A percentile compares a stretch with the other conserved stretches of the same genome.
Conservation (phyloP, 1,284 basidiomycete species). For the Porodaedalea pini region DNA sequence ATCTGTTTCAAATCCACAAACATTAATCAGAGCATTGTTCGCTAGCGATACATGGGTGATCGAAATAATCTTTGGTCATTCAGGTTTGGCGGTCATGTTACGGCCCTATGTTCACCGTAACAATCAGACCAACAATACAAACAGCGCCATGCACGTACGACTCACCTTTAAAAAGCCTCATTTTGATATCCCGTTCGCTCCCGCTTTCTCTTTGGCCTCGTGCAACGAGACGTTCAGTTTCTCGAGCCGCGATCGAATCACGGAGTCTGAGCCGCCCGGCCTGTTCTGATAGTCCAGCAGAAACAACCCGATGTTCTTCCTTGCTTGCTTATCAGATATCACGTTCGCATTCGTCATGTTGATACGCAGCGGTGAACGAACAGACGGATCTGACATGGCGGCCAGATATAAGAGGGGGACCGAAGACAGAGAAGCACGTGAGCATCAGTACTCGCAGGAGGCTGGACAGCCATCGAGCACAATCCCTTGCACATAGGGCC, state of each 20-base stretch:
- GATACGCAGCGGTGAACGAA: slow-evolving; percentile 9
- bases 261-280: slow-evolving; percentile 20
- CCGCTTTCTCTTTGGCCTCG: background rate
- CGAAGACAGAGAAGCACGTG: too few relatives aligned
- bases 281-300: slow-evolving; percentile 25
- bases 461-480: slow-evolving; percentile 67
- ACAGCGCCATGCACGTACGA: too few relatives aligned
- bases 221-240: slow-evolving; percentile 8
- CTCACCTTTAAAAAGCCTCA: too few relatives aligned
- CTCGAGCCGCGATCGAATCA: slow-evolving; percentile 11
- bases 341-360: slow-evolving; percentile 17
- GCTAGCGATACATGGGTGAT: too few relatives aligned
- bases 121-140: too few relatives aligned
- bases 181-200: too few relatives aligned
- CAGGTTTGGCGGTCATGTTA: too few relatives aligned
- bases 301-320: slow-evolving; percentile 26
- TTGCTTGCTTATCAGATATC: slow-evolving; percentile 23
- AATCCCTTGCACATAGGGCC: slow-evolving; percentile 41
- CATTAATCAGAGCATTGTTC: too few relatives aligned
- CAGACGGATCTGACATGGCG: slow-evolving; percentile 11
- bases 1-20: too few relatives aligned
- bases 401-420: background rate
- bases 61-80: too few relatives aligned
- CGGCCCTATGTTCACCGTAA: too few relatives aligned
- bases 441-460: too few relatives aligned